Evolutionary conservation across 169 alveolate genomes (phyloP).

Genomic region (Plasmodium gaboni): DNA sequence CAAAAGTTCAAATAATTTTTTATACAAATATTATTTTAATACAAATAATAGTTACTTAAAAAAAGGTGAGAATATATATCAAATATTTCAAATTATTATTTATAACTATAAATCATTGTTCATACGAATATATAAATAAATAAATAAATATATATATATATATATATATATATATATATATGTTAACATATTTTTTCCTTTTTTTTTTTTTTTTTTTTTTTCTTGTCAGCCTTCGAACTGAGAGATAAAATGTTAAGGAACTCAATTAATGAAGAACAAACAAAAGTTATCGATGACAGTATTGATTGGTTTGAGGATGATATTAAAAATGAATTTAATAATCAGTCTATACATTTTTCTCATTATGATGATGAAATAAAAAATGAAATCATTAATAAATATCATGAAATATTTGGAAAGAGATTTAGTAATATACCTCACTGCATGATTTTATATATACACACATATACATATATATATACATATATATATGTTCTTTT

Average conservation of each 20-base stretch:
- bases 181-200: not conserved
- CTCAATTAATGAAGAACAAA: slow-evolving; percentile 42
- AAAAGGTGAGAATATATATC: slow-evolving; percentile 23
- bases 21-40: slow-evolving; percentile 43
- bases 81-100: not conserved
- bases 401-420: slow-evolving; percentile 49
- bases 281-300: slow-evolving; percentile 64
- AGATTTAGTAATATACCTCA: slow-evolving; percentile 8
- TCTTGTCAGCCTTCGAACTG: slow-evolving; percentile 21
- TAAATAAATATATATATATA: not conserved
- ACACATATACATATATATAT: not conserved
- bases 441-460: not conserved
- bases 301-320: slow-evolving; percentile 75
- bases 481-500: not conserved
- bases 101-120: not conserved
- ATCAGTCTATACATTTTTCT: slow-evolving; percentile 29
- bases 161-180: not conserved
- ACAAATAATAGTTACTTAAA: slow-evolving; percentile 23
- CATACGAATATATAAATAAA: not conserved
- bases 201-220: not conserved
- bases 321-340: slow-evolving; percentile 25
- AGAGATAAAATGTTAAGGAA: slow-evolving; percentile 57
- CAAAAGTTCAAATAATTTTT: slow-evolving; percentile 26
- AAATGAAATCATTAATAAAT: slow-evolving; percentile 65
- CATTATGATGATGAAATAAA: slow-evolving; percentile 46